These are phyloP conservation scores for Candida sp. DNA, from an alignment of 1,139 yeast genomes.

Conservation along the genomic window DNA sequence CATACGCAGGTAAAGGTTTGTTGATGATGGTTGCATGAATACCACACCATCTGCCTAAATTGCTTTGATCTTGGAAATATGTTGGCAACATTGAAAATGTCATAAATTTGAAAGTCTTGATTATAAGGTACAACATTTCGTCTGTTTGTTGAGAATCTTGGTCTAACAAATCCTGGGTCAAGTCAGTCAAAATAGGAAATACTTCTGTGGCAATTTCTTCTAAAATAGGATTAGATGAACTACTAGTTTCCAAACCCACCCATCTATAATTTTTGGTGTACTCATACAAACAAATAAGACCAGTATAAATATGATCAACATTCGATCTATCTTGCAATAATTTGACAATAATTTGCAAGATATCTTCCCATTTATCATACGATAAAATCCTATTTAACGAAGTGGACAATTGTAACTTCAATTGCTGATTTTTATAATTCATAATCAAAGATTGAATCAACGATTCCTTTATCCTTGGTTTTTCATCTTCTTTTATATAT, in stretches of 20 bases:
- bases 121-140: constrained; percentile 56
- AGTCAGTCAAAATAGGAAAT: constrained; percentile 55
- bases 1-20: constrained; percentile 36
- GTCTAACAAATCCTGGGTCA: constrained; percentile 38
- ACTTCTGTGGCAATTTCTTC: constrained; percentile 45
- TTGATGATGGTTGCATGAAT: constrained; percentile 52
- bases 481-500: constrained; percentile 46
- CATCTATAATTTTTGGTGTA: constrained; percentile 58
- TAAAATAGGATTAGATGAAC: constrained; percentile 39
- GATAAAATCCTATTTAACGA: constrained; percentile 42
- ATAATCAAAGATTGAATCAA: constrained; percentile 45
- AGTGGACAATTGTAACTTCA: constrained; percentile 39
- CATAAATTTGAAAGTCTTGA: constrained; percentile 64
- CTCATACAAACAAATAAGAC: constrained; percentile 54
- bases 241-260: constrained; percentile 43
- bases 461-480: constrained; percentile 47
- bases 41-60: constrained; percentile 63
- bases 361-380: constrained; percentile 45
- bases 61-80: constrained; percentile 49
- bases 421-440: constrained; percentile 29
- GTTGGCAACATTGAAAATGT: constrained; percentile 56
- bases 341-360: constrained; percentile 31
- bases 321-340: constrained; percentile 44
- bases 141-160: constrained; percentile 35
- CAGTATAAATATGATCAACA: constrained; percentile 53